Conservation (phyloP, 2,329 filamentous ascomycete genomes). For the Rosellinia necatrix region DNA sequence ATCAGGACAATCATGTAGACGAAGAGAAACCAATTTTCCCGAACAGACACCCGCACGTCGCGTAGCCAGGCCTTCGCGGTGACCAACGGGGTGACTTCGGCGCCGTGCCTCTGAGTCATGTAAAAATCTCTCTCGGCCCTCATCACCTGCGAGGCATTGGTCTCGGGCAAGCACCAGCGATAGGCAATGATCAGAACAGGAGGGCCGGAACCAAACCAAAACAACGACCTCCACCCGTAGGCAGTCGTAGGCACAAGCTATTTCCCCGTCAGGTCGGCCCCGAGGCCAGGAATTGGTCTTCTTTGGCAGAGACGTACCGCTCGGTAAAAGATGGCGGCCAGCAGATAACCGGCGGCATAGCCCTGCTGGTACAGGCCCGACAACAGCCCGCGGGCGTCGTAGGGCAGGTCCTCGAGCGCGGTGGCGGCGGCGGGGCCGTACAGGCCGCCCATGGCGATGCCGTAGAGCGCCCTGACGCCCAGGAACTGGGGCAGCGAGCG, state of each 20-base stretch:
- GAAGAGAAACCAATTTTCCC: slow-evolving; percentile 28
- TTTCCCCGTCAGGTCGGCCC: slow-evolving; percentile 4
- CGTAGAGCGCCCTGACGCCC: slow-evolving; percentile 25
- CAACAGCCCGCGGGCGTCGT: slow-evolving; percentile 26
- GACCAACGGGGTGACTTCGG: not conserved
- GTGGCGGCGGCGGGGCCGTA: slow-evolving; percentile 29
- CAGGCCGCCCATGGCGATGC: slow-evolving; percentile 29
- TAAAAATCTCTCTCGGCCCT: slow-evolving; percentile 19
- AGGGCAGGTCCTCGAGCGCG: slow-evolving; percentile 28
- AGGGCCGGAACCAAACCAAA: slow-evolving; percentile 28
- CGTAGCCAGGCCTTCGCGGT: slow-evolving; percentile 22
- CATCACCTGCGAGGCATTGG: slow-evolving; percentile 29
- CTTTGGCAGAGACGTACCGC: slow-evolving; percentile 14
- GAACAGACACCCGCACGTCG: slow-evolving; percentile 16
- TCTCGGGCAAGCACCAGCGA: slow-evolving; percentile 29
- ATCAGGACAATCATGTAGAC: slow-evolving; percentile 28
- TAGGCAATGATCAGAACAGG: slow-evolving; percentile 28
- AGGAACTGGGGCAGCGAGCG: slow-evolving; percentile 27
- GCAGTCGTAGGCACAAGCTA: slow-evolving; percentile 27
- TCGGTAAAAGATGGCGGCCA: slow-evolving; percentile 28
- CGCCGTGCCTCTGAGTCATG: not conserved
- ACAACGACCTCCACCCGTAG: slow-evolving; percentile 27
- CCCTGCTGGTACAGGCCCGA: slow-evolving; percentile 26
- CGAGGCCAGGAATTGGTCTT: too few relatives aligned
- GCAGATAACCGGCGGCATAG: slow-evolving; percentile 19